Conservation (phyloP, 23 red algal species). For the Gracilaria domingensis region DNA sequence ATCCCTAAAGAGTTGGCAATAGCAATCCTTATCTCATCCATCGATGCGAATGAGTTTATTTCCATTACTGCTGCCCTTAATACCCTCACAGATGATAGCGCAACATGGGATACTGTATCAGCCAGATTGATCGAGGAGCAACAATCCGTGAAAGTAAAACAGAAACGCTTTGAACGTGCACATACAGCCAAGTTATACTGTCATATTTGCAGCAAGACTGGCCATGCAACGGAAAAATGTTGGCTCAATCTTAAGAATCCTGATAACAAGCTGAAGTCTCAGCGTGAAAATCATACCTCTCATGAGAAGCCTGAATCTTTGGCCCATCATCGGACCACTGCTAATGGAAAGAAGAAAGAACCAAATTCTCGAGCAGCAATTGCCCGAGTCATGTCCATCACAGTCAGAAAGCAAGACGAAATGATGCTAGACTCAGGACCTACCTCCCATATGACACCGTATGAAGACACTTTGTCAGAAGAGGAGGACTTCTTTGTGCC, state of each 20-base stretch:
- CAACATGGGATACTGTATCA: background rate
- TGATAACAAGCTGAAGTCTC: background rate
- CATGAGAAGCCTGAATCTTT: too few relatives aligned
- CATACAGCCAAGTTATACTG: background rate
- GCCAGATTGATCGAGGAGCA: background rate
- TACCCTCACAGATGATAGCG: background rate
- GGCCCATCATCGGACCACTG: too few relatives aligned
- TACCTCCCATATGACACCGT: too few relatives aligned
- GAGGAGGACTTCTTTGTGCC: too few relatives aligned
- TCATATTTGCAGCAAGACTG: background rate
- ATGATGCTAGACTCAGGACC: slow-evolving; percentile 47
- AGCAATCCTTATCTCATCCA: slow-evolving; percentile 3
- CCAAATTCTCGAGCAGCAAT: too few relatives aligned
- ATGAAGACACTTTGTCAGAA: too few relatives aligned
- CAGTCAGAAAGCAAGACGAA: background rate
- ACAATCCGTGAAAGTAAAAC: background rate
- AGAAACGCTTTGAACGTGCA: background rate
- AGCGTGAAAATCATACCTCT: too few relatives aligned
- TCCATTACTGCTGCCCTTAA: background rate
- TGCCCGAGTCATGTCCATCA: background rate
- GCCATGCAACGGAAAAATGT: background rate
- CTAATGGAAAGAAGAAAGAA: too few relatives aligned
- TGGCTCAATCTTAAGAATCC: slow-evolving; percentile 15
- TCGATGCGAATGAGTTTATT: background rate
- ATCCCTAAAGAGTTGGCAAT: background rate